phyloP scores from a whole-genome alignment of 2,329 filamentous ascomycete species.

The Cadophora malorum region DNA sequence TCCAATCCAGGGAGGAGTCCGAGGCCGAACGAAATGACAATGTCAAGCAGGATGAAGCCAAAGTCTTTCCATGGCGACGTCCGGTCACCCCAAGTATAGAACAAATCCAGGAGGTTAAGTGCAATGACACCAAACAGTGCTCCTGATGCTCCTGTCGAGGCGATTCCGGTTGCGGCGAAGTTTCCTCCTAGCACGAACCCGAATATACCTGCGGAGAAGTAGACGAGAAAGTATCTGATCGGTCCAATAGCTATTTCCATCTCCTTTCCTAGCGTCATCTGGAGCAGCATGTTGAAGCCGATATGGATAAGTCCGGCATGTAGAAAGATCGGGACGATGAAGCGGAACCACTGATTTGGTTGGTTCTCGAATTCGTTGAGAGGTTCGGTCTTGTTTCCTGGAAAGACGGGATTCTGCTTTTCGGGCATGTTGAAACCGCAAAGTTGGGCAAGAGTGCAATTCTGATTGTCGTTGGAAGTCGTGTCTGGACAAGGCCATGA shows the following conservation, averaged over 20 bases:
- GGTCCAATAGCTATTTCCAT: slow-evolving; percentile 92
- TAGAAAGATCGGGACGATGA: slow-evolving; percentile 94
- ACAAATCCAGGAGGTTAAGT: slow-evolving; percentile 82
- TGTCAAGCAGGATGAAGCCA: slow-evolving; percentile 84
- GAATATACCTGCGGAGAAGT: slow-evolving; percentile 90
- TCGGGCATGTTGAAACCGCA: slow-evolving; percentile 74
- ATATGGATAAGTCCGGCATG: slow-evolving; percentile 96
- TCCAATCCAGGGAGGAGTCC: slow-evolving; percentile 91
- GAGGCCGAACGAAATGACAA: slow-evolving; percentile 88
- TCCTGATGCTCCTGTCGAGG: slow-evolving; percentile 89
- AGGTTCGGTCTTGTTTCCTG: slow-evolving; percentile 48
- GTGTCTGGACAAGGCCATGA: slow-evolving; percentile 84
- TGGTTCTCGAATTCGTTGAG: slow-evolving; percentile 49
- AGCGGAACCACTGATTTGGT: slow-evolving; percentile 96
- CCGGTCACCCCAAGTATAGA: slow-evolving; percentile 91
- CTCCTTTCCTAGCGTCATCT: slow-evolving; percentile 87
- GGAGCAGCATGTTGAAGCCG: slow-evolving; percentile 91
- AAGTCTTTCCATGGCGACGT: slow-evolving; percentile 80
- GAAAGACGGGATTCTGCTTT: slow-evolving; percentile 46
- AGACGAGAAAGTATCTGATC: slow-evolving; percentile 87
- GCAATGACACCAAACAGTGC: slow-evolving; percentile 91
- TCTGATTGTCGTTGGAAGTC: slow-evolving; percentile 61
- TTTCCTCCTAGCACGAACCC: slow-evolving; percentile 96
- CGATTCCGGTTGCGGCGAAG: slow-evolving; percentile 80
- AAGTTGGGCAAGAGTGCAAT: slow-evolving; percentile 78